A percentile compares a stretch with the other conserved stretches of the same genome.
Evolutionary conservation across 2,329 filamentous ascomycete species (phyloP).

Genomic region (Xylaria hypoxylon): DNA sequence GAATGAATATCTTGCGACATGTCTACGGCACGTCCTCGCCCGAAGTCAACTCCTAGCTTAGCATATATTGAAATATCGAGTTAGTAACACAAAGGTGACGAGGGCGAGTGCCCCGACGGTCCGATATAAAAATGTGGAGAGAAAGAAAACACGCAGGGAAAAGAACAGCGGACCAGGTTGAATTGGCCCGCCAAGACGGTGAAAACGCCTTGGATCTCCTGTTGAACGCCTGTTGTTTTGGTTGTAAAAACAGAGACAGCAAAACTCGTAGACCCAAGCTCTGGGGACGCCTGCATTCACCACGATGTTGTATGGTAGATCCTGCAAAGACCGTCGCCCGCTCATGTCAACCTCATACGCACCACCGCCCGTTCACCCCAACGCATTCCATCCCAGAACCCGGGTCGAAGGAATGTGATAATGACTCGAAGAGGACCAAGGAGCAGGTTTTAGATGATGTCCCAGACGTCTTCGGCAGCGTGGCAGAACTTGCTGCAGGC

Average conservation of each 20-base stretch:
- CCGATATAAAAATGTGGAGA: conserved; percentile 13
- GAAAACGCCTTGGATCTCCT: conserved; percentile 75
- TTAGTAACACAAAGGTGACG: conserved; percentile 17
- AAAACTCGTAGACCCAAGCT: conserved; percentile 75
- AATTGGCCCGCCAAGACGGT: conserved; percentile 71
- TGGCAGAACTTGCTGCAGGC: conserved; percentile 99
- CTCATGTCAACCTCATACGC: conserved; percentile 49
- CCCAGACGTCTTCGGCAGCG: conserved; percentile 95
- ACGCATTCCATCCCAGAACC: conserved; percentile 24
- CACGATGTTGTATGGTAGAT: conserved; percentile 80
- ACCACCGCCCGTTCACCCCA: conserved; percentile 47
- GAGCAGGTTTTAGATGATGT: conserved; percentile 72
- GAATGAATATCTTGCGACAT: not conserved
- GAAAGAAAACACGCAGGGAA: conserved; percentile 41
- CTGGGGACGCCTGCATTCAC: conserved; percentile 59
- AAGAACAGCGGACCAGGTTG: conserved; percentile 70
- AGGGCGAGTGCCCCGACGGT: conserved; percentile 6
- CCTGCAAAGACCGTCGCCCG: conserved; percentile 52
- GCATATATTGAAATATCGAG: conserved; percentile 10
- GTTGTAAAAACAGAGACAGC: conserved; percentile 86
- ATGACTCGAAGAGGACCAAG: conserved; percentile 17
- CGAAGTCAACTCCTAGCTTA: not conserved
- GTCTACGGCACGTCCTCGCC: conserved; percentile 1
- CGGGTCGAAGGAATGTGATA: conserved; percentile 1
- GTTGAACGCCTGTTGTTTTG: conserved; percentile 86